A percentile compares a stretch with the other conserved stretches of the same genome.
Conservation (phyloP, 306 rosid species). For the Hippophae gyantsensis region DNA sequence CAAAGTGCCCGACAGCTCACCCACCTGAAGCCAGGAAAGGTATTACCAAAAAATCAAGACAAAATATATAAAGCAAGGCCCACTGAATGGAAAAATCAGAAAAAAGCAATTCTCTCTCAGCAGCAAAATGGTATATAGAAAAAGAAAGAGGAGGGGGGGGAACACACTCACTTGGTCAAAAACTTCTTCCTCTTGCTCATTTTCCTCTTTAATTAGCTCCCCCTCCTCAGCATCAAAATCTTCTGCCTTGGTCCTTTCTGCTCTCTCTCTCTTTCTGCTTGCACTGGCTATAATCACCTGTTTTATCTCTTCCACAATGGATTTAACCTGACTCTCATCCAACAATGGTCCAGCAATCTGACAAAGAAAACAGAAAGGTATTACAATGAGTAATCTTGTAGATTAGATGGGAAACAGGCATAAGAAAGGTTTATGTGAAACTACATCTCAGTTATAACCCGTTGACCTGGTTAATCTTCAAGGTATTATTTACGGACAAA, state of each 20-base stretch:
- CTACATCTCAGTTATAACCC: background rate
- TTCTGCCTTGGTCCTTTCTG: slow-evolving; percentile 82
- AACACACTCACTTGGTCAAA: slow-evolving; percentile 79
- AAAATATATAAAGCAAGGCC: background rate
- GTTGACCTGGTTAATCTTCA: too few species aligned
- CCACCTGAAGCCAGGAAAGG: slow-evolving; percentile 51
- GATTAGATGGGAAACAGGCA: background rate
- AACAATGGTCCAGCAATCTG: slow-evolving; percentile 81
- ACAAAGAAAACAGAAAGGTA: slow-evolving; percentile 6
- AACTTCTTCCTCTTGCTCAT: slow-evolving; percentile 99
- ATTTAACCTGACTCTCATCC: slow-evolving; percentile 81
- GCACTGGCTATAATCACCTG: slow-evolving; percentile 93
- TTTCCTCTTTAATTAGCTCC: slow-evolving; percentile 89
- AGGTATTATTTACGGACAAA: too few species aligned
- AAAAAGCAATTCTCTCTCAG: background rate
- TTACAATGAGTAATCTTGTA: background rate
- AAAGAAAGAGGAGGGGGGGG: background rate
- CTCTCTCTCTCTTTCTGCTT: slow-evolving; percentile 78
- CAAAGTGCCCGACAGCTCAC: slow-evolving; percentile 94
- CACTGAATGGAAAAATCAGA: background rate
- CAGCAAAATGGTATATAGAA: background rate
- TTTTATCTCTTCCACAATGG: slow-evolving; percentile 82
- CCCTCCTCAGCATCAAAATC: slow-evolving; percentile 96
- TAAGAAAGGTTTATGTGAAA: background rate
- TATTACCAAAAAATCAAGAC: background rate